A percentile compares a stretch with the other conserved stretches of the same genome.
These are phyloP conservation scores for Solanum lycopersicoides DNA, from an alignment of 257 asterid genomes.

Conservation along the genomic window DNA sequence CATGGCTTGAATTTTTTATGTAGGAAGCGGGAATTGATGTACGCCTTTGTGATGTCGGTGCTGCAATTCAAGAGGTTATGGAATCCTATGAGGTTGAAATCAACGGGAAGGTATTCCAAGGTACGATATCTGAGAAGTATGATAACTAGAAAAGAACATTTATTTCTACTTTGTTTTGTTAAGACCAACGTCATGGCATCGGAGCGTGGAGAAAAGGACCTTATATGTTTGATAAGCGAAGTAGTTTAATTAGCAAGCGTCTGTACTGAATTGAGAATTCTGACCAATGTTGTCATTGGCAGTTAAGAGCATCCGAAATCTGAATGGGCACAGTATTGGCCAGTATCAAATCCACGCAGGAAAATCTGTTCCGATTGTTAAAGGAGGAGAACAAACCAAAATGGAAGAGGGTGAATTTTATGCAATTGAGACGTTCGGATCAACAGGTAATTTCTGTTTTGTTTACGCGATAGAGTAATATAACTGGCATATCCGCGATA, in stretches of 20 bases:
- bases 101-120: conserved; percentile 87
- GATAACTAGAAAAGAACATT: background rate
- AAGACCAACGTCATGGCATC: background rate
- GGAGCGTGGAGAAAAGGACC: background rate
- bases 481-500: background rate
- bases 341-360: conserved; percentile 94
- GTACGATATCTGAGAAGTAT: conserved; percentile 19
- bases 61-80: conserved; percentile 99
- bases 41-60: conserved; percentile 88
- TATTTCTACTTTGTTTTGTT: background rate
- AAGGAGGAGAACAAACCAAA: conserved; percentile 97
- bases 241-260: background rate
- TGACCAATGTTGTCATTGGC: conserved; percentile 20
- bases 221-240: background rate
- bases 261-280: background rate
- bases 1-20: background rate
- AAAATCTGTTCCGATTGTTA: conserved; percentile 96
- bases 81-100: conserved; percentile 98
- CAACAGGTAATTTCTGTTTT: conserved; percentile 51
- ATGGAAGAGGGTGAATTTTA: conserved; percentile 99
- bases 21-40: conserved; percentile 98
- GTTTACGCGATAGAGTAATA: background rate
- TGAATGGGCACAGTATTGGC: conserved; percentile 95
- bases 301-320: conserved; percentile 92
- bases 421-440: conserved; percentile 97